Evolutionary conservation across 129 eudicot species (phyloP), one percentile per base, ranked within the genome.

Genomic region (Centaurea solstitialis): DNA sequence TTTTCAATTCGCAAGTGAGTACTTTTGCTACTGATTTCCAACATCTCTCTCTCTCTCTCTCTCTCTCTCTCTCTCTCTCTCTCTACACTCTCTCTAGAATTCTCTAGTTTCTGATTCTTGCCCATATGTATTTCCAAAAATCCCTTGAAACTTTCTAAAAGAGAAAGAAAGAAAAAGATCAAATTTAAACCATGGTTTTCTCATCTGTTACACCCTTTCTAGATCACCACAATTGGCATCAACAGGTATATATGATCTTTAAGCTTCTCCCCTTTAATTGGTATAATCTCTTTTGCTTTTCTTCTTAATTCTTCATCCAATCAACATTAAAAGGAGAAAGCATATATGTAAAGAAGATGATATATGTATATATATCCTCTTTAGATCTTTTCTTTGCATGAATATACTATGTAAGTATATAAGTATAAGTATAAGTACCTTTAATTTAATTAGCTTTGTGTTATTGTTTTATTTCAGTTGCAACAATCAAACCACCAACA

Each of bases 201-300:
- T 88, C 97, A 57, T 79, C 97, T 76, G 90, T 90, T 83, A 85
- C 93, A 73, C 91, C 97, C 87, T 93, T 90, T 90, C 90, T 93
- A 83, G 95, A 93, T 85, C 91, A 90, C 47, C 84, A 90, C 93
- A 93, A 90, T 88, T 92, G 93, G 94, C 91, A 81, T 62, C 90
- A 89, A 83, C 95, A 93, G 92, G 97, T 93, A 79, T 26, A 26
- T 26, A 26, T 38, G 80, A 72, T 43, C 82, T 78, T 78, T 87
- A 76, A 76, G 64, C 81, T 81, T 73, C 74, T 71, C 70, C 59
- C 77, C 83, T 71, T 79, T n/a, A n/a, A n/a, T n/a, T 71, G 77
- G 73, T 71, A 37, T 62, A 40, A 35, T 68, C 75, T 72, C 76
- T 81, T 47, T 68, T 69, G 12, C 76, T 76, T 79, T 76, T 86